Conservation (phyloP, 139 green algal species). For the Chlorella sorokiniana region DNA sequence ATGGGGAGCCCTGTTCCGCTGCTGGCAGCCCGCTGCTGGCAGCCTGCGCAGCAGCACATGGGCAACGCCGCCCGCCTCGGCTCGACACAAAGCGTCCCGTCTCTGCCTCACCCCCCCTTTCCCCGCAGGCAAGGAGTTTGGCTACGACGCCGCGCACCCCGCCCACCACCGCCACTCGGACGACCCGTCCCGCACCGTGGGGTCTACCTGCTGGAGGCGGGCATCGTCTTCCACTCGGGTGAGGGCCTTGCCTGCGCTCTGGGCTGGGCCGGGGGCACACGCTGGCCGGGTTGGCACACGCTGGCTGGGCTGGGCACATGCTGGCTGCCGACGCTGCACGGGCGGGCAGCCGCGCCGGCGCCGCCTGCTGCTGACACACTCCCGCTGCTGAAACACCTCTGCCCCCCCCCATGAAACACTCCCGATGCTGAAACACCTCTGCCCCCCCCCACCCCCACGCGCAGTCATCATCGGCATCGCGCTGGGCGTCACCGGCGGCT, state of each 20-base stretch:
- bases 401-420: not conserved
- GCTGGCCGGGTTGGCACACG: not conserved
- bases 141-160: slow-evolving; percentile 13
- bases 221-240: slow-evolving; percentile 50
- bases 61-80: not conserved
- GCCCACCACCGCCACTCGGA: slow-evolving; percentile 1
- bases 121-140: slow-evolving; percentile 5
- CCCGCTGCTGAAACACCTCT: not conserved
- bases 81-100: not conserved
- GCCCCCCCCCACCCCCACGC: not conserved
- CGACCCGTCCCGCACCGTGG: slow-evolving; percentile 16
- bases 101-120: not conserved
- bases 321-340: too few species aligned
- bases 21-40: not conserved
- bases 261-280: not conserved
- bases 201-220: slow-evolving; percentile 45
- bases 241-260: not conserved
- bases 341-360: too few species aligned
- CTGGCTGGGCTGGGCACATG: not conserved
- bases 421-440: not conserved
- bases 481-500: slow-evolving; percentile 30
- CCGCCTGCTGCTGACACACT: too few species aligned
- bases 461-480: slow-evolving; percentile 41
- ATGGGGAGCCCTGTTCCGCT: too few species aligned
- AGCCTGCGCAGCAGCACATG: not conserved